Base-by-base conservation (phyloP, 164 flowering plant species). In the Chimonanthus praecox region DNA sequence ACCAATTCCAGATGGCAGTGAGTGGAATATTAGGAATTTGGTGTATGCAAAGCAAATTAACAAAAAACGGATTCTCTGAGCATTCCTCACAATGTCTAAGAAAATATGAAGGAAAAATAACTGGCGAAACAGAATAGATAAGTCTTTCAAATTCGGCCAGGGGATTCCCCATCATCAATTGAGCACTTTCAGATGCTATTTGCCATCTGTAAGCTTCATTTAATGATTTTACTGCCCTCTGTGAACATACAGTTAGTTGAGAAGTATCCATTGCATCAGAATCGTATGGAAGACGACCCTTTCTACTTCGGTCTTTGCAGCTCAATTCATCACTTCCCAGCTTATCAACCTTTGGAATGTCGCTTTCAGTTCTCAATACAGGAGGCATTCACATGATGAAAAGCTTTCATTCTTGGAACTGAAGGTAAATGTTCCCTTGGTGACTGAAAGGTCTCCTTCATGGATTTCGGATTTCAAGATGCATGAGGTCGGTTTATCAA, bases 1-100 rank as follows among this genome's bases (percentile, higher is more conserved):
- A 92, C 97, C 97, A 92, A 68, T 85, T 71, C 97, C 97, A 92
- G 71, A 92, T 71, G 75, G 78, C 76, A 69, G 77, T 77, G 76
- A 92, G 71, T 64, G 88, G 49, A 63, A 85, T 13, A 69, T 85
- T 75, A n/a, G 88, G 86, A 65, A 61, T 78, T 76, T 85, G 83
- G 72, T 86, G 90, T 68, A 68, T 79, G 80, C 92, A 88, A 11
- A 83, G 75, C 51, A 71, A 72, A 63, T 79, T 45, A 51, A 49
- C 5, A 18, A 15, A 5, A 47, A 67, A 49, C 74, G 70, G 78
- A 71, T 82, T 73, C 50, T 7, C 46, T 9, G 69, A 77, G 78
- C 88, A 87, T 47, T 65, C 51, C 18, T 51, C 49, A 70, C 90
- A 82, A 11, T 72, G 76, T 2, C 3, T 58, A 54, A 62, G 47